Evolutionary conservation across 805 yeast genomes (phyloP).

Genomic region (Ogataea trehalophila): DNA sequence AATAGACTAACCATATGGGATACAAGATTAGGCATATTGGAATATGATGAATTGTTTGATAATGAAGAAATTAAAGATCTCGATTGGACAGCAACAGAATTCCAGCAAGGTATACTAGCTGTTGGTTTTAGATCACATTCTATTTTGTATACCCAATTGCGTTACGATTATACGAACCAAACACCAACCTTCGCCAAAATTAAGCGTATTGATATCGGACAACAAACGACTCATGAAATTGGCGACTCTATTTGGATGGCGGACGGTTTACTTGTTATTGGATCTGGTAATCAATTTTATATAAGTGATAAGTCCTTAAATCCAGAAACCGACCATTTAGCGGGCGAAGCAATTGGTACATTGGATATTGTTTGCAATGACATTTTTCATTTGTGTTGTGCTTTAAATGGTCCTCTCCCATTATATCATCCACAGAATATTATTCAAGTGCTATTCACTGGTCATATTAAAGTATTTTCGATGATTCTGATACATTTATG

Average conservation of each 20-base stretch:
- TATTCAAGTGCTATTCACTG: constrained; percentile 67
- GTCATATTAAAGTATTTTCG: constrained; percentile 50
- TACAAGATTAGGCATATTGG: constrained; percentile 58
- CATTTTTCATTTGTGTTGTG: constrained; percentile 65
- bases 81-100: constrained; percentile 79
- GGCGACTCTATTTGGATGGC: constrained; percentile 89
- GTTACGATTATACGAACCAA: constrained; percentile 83
- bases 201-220: constrained; percentile 63
- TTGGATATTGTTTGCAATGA: constrained; percentile 49
- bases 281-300: constrained; percentile 86
- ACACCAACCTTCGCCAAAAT: constrained; percentile 75
- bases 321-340: constrained; percentile 41
- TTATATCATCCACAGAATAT: constrained; percentile 86
- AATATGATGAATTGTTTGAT: constrained; percentile 46
- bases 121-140: constrained; percentile 69
- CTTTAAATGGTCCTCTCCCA: constrained; percentile 86
- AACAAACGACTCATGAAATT: constrained; percentile 71
- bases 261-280: constrained; percentile 74
- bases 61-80: constrained; percentile 51
- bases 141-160: constrained; percentile 68
- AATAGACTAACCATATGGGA: constrained; percentile 74
- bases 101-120: constrained; percentile 67
- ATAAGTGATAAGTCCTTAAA: constrained; percentile 70
- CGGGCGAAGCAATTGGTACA: constrained; percentile 53
- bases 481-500: constrained; percentile 53